These are phyloP conservation scores for Plasmopara muralis DNA, from an alignment of 352 stramenopile species.

Conservation along the genomic window DNA sequence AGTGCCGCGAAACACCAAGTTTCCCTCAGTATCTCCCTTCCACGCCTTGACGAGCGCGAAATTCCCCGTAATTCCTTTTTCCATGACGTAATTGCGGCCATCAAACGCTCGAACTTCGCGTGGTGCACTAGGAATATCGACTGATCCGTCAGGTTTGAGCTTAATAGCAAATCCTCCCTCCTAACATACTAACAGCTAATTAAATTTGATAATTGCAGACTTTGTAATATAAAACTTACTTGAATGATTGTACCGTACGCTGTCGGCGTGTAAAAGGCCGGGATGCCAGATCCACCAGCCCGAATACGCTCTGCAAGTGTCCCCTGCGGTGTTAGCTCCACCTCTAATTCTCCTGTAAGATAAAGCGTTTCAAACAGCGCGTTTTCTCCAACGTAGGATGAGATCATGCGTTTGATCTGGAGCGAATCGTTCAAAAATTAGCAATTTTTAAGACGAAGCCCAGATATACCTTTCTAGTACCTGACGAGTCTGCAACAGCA, in stretches of 20 bases:
- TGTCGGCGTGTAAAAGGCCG: conserved; percentile 95
- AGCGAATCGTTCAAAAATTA: background rate
- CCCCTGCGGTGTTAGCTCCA: conserved; percentile 96
- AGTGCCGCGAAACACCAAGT: conserved; percentile 95
- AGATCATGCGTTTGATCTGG: conserved; percentile 95
- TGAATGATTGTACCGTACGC: conserved; percentile 91
- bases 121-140: conserved; percentile 56
- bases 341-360: conserved; percentile 88
- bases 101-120: conserved; percentile 72
- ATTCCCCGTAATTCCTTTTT: conserved; percentile 91
- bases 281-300: conserved; percentile 91
- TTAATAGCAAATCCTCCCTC: conserved; percentile 78
- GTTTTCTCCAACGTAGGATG: conserved; percentile 96
- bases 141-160: conserved; percentile 58
- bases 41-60: conserved; percentile 94
- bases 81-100: conserved; percentile 93
- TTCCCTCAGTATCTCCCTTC: conserved; percentile 94
- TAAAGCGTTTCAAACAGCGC: conserved; percentile 91
- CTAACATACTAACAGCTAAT: conserved; percentile 9
- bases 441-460: background rate
- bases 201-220: background rate
- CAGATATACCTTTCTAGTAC: conserved; percentile 10
- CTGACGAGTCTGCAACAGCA: conserved; percentile 90
- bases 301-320: conserved; percentile 91
- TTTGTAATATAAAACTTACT: conserved; percentile 8